Evolutionary conservation across 1,284 basidiomycete species (phyloP), one percentile per base, ranked within the genome.

Genomic region (Vanrija humicola): DNA sequence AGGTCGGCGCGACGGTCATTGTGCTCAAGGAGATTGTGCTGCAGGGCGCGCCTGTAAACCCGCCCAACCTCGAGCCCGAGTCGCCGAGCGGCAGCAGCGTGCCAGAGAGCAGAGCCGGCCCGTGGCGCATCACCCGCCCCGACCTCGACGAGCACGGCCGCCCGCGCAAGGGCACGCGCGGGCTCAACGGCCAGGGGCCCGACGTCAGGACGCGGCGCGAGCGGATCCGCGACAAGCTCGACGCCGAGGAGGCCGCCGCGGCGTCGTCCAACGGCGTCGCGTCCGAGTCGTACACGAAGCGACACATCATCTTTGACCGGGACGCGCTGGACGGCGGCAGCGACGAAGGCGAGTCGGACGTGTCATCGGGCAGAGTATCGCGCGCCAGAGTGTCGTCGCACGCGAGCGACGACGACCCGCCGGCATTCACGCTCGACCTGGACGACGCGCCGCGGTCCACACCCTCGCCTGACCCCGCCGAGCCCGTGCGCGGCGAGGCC

Each of bases 1-100:
- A 94, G 66, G 87, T 96, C 29, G 91, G 90, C 3, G 92, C 89
- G 1, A 89, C 87, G 25, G 89, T 94, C 48, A 84, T 91, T 45
- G 83, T 94, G 16, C 86, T 91, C 18, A 89, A 89, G 73, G 89
- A 92, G 69, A 85, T 94, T 26, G 72, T 75, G 9, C 62, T 77
- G n/a, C 50, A 57, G 3, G 55, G 50, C 3, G 23, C 56, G 8
- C 25, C 29, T 5, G 6, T 26, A 5, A 54, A 54, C 42, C 21
- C 42, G 46, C 18, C 45, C 38, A 21, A n/a, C 42, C 43, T 29
- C 29, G 5, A 12, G 12, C 43, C 28, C 38, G 34, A 44, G 44
- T 7, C 29, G 14, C 29, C 40, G 16, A 6, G 18, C 39, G 18
- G 44, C 38, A 25, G 28, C 18, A 5, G 14, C 26, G 43, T 25